These are phyloP conservation scores for Fusarium chlamydosporum DNA, from an alignment of 2,329 filamentous ascomycete genomes.

Conservation along the genomic window DNA sequence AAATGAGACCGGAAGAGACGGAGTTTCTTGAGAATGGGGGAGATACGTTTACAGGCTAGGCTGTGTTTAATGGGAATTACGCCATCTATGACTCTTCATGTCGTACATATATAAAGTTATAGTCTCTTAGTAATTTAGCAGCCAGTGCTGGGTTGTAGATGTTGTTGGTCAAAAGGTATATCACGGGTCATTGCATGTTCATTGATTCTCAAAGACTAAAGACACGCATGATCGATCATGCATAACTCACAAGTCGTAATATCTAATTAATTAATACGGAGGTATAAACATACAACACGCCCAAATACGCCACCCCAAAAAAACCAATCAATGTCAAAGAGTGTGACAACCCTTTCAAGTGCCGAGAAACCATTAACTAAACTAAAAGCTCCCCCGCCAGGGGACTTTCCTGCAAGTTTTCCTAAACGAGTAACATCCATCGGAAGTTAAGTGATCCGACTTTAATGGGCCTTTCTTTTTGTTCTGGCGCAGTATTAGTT, in stretches of 20 bases:
- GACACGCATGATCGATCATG: background rate
- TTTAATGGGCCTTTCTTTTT: background rate
- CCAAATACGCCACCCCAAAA: background rate
- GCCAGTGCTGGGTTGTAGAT: no score
- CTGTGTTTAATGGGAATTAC: no score
- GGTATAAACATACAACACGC: constrained; percentile 27
- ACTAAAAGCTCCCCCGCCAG: constrained; percentile 23
- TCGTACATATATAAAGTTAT: background rate
- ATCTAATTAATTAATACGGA: background rate
- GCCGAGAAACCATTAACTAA: constrained; percentile 31
- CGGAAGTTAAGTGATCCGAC: constrained; percentile 28
- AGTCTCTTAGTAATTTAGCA: no score
- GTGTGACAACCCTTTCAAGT: constrained; percentile 5
- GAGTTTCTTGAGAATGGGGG: constrained; percentile 64
- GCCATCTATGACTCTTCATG: background rate
- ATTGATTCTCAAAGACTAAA: background rate
- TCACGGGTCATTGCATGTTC: no score
- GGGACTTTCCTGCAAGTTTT: constrained; percentile 3
- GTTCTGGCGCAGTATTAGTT: background rate
- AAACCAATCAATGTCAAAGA: constrained; percentile 4
- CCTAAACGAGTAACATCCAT: constrained; percentile 18
- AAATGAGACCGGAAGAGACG: constrained; percentile 64
- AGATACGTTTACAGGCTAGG: constrained; percentile 54
- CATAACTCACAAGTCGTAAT: background rate
- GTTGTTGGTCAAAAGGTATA: no score